Base-by-base conservation (phyloP, 2,329 filamentous ascomycete species). In the Neofusicoccum umdonicola region DNA sequence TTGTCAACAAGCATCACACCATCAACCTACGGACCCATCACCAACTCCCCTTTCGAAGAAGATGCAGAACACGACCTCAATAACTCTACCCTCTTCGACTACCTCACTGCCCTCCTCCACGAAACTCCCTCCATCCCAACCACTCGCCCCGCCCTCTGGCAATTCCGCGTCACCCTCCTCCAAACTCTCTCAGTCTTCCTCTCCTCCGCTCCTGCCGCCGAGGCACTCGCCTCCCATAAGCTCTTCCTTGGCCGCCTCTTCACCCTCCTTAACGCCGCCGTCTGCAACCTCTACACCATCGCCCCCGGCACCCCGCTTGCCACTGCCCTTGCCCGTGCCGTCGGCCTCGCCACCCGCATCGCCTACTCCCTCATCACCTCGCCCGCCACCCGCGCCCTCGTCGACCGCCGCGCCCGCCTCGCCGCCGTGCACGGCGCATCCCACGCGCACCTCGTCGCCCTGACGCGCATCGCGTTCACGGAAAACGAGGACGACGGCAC, bases 391-490 rank as follows among this genome's bases (percentile, higher is more conserved):
- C 15, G n/a, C 31, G 9, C 17, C n/a, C 42, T 64, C 17, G 82
- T 89, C 69, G 77, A 94, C 68, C 86, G 96, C 67, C 84, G 87
- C 56, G 83, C 85, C 56, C 96, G 94, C 74, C 81, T 97, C 4
- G 83, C 84, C 0, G 84, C 85, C 8, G 85, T 91, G 0, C 83
- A 87, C 4, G 91, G 92, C 3, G 91, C 89, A 0, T 86, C 87
- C 60, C 92, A 97, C 72, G 92, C 93, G 61, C 94, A 96, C 71
- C 81, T 96, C 1, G 85, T 97, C 9, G 87, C 88, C 2, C 80
- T 99, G 50, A 93, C 92, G 0, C 81, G 94, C 47, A 79, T 98
- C n/a, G 92, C 91, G 0, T 97, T 97, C 74, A 89, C 87, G 5
- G 92, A 96, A 67, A 11, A 37, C 3, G 60, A 63, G 9, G 60